A percentile compares a stretch with the other conserved stretches of the same genome.
phyloP scores from a whole-genome alignment of 2,329 filamentous ascomycete genomes.

The Plectosphaerella plurivora region DNA sequence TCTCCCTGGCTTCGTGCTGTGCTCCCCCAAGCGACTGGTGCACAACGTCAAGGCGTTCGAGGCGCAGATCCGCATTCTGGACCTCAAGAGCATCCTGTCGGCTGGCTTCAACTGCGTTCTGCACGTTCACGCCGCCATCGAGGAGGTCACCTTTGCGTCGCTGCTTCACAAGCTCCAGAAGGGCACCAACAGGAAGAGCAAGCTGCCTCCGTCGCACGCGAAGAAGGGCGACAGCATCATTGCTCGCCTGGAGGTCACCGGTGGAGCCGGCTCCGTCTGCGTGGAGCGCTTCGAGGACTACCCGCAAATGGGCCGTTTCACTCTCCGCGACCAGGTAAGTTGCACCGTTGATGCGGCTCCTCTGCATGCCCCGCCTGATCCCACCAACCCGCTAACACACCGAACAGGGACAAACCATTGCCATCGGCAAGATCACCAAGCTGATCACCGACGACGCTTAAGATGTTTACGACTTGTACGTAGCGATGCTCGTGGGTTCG shows the following conservation, averaged over 20 bases:
- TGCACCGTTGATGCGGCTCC: neutral
- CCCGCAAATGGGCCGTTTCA: conserved; percentile 88
- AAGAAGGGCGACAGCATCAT: conserved; percentile 82
- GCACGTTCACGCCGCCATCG: conserved; percentile 94
- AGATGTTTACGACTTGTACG: conserved; percentile 1
- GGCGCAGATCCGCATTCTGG: conserved; percentile 92
- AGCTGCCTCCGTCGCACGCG: conserved; percentile 87
- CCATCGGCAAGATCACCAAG: conserved; percentile 98
- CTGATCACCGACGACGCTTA: conserved; percentile 47
- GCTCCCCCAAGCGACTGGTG: conserved; percentile 88
- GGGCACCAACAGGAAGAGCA: conserved; percentile 89
- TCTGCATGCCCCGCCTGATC: neutral
- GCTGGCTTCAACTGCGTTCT: conserved; percentile 97
- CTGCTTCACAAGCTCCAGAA: conserved; percentile 94
- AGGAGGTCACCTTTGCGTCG: conserved; percentile 88
- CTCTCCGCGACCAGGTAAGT: conserved; percentile 77
- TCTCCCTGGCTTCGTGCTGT: conserved; percentile 90
- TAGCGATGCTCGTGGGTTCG: no score
- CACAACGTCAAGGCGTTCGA: conserved; percentile 89
- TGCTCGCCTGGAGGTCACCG: conserved; percentile 81
- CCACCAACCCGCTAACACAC: conserved; percentile 10
- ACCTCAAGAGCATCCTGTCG: conserved; percentile 88
- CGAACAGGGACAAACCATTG: conserved; percentile 89
- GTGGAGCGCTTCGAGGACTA: conserved; percentile 96
- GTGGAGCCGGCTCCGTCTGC: conserved; percentile 81